These are phyloP conservation scores for Carpinus viminea DNA, from an alignment of 306 rosid genomes.

Conservation along the genomic window DNA sequence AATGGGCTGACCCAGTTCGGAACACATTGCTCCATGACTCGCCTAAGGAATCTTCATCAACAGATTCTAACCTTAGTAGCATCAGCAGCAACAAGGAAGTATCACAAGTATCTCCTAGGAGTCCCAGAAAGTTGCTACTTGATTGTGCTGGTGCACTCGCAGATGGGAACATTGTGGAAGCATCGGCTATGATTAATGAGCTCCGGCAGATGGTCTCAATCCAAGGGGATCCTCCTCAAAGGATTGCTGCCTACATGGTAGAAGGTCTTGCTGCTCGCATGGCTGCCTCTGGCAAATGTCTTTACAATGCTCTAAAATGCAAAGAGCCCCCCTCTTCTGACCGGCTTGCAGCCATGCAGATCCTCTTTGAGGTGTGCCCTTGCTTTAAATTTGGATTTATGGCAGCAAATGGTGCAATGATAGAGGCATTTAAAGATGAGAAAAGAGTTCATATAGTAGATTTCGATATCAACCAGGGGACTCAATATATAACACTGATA, in stretches of 20 bases:
- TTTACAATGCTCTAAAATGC: slow-evolving; percentile 83
- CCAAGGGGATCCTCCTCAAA: slow-evolving; percentile 92
- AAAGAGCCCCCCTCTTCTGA: slow-evolving; percentile 94
- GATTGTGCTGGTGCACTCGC: slow-evolving; percentile 80
- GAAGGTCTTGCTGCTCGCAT: slow-evolving; percentile 96
- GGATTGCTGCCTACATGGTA: slow-evolving; percentile 98
- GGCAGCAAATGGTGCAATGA: slow-evolving; percentile 85
- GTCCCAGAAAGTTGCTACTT: slow-evolving; percentile 65
- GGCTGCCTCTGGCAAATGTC: slow-evolving; percentile 68
- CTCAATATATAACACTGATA: slow-evolving; percentile 77
- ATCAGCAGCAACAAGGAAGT: slow-evolving; percentile 61
- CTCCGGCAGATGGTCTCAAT: slow-evolving; percentile 81
- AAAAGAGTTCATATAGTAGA: slow-evolving; percentile 74
- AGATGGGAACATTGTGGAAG: slow-evolving; percentile 62
- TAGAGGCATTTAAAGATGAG: slow-evolving; percentile 75
- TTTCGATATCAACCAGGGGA: slow-evolving; percentile 92
- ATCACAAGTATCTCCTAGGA: slow-evolving; percentile 40
- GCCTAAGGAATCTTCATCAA: slow-evolving; percentile 70
- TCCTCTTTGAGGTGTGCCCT: slow-evolving; percentile 92
- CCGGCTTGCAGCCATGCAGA: slow-evolving; percentile 96
- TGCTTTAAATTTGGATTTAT: slow-evolving; percentile 90
- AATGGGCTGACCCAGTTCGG: slow-evolving; percentile 64
- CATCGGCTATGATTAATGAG: slow-evolving; percentile 61
- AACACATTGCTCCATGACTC: slow-evolving; percentile 57
- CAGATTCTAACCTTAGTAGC: slow-evolving; percentile 62